Evolutionary conservation across 2,329 filamentous ascomycete species (phyloP), one percentile per base, ranked within the genome.

Genomic region (Colletotrichum sidae): DNA sequence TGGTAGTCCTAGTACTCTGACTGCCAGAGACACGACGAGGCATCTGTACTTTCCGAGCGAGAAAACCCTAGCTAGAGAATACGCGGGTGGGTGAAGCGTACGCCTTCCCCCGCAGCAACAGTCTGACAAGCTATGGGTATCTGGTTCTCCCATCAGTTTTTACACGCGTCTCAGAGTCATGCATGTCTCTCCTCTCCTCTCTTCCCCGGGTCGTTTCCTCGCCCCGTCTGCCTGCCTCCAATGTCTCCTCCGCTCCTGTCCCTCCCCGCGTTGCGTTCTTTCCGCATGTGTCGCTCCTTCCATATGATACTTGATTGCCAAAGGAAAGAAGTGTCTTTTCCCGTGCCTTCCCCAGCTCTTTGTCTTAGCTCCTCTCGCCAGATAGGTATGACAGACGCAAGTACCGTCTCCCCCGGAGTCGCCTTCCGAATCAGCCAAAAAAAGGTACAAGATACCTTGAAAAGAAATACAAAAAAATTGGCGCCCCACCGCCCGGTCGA

Each of bases 401-500:
- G 25, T 25, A 25, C 25, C 25, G 25, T 25, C 25, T 25, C 25
- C 25, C 25, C 25, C 25, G 25, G 25, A 25, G 4, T 25, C 25
- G 25, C 25, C 25, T 25, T 25, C 25, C 4, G 4, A 25, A 25
- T 25, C 25, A 25, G 25, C 25, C 25, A 17, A 17, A 25, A 25
- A 25, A 25, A 25, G 25, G 25, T 5, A 25, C 25, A 25, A 25
- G 25, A 25, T 25, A 25, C 25, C 25, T 25, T 4, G 25, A 25
- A 25, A 25, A 25, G 25, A 25, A 25, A 25, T 25, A 25, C 25
- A 13, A 10, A 10, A 51, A 41, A 41, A 37, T 13, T 6, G 4
- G n/a, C 37, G 52, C 41, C 46, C 62, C 58, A 65, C 45, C 25
- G 4, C 13, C 55, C 47, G 55, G 55, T 37, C 61, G 4, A 25